phyloP scores from a whole-genome alignment of 257 asterid genomes.

The Nicotiana tomentosiformis region DNA sequence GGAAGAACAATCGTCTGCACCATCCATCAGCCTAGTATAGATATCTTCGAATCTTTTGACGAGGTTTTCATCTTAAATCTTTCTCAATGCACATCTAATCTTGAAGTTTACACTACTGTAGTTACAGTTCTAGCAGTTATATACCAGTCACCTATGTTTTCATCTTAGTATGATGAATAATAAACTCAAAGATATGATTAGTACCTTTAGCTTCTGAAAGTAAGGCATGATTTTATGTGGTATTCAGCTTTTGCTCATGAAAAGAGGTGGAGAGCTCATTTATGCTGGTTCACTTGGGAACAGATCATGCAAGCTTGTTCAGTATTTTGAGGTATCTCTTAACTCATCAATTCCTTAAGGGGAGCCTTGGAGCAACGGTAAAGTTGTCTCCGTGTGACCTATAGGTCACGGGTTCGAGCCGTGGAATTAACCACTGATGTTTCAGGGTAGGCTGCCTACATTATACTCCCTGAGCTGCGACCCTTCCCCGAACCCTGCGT shows the following conservation, averaged over 20 bases:
- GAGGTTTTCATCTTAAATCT: conserved; percentile 41
- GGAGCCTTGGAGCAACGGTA: too few relatives aligned
- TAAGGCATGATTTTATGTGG: background rate
- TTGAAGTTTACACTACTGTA: background rate
- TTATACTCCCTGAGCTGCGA: too few relatives aligned
- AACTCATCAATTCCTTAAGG: background rate
- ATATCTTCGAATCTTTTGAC: conserved; percentile 79
- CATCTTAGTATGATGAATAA: background rate
- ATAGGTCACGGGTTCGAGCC: too few relatives aligned
- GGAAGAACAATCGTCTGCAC: conserved; percentile 91
- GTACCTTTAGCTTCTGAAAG: background rate
- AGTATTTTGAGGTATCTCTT: conserved; percentile 66
- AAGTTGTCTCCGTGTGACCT: too few relatives aligned
- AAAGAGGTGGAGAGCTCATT: conserved; percentile 85
- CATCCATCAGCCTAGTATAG: conserved; percentile 89
- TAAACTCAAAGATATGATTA: background rate
- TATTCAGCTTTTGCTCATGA: conserved; percentile 71
- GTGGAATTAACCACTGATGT: too few relatives aligned
- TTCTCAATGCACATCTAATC: background rate
- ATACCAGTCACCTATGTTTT: background rate
- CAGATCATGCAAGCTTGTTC: conserved; percentile 54
- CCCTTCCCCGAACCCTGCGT: too few relatives aligned
- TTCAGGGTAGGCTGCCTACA: too few relatives aligned
- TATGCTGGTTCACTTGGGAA: conserved; percentile 90
- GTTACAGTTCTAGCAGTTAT: background rate